Evolutionary conservation across 2,329 filamentous ascomycete genomes (phyloP).

Genomic region (Colletotrichum limetticola): DNA sequence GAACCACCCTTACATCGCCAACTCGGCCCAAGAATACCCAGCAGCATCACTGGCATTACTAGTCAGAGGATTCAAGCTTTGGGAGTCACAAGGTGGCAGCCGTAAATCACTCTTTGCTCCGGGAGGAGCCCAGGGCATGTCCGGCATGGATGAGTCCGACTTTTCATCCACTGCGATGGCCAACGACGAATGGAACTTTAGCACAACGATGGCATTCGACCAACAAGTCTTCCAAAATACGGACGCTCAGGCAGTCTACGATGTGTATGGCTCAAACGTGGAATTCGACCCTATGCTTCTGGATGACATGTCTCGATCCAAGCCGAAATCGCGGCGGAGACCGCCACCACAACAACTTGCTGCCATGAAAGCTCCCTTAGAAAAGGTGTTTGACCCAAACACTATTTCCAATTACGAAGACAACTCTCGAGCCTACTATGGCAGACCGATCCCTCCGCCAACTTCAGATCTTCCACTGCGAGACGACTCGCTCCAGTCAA

Average conservation of each 20-base stretch:
- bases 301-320: slow-evolving; percentile 61
- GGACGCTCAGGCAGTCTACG: slow-evolving; percentile 68
- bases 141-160: slow-evolving; percentile 47
- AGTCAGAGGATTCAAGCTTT: slow-evolving; percentile 77
- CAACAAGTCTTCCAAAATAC: slow-evolving; percentile 63
- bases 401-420: slow-evolving; percentile 73
- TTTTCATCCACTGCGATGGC: slow-evolving; percentile 56
- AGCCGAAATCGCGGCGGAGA: slow-evolving; percentile 62
- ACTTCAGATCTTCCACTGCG: slow-evolving; percentile 69
- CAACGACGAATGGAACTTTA: slow-evolving; percentile 75
- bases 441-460: slow-evolving; percentile 53
- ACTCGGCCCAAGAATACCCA: slow-evolving; percentile 72
- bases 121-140: slow-evolving; percentile 67
- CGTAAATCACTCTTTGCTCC: slow-evolving; percentile 72
- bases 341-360: slow-evolving; percentile 69
- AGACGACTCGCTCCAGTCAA: slow-evolving; percentile 62
- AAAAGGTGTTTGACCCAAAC: slow-evolving; percentile 74
- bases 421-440: slow-evolving; percentile 71
- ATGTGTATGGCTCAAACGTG: slow-evolving; percentile 69
- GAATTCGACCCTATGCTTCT: slow-evolving; percentile 58
- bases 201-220: slow-evolving; percentile 73
- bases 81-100: slow-evolving; percentile 80
- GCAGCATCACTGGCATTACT: slow-evolving; percentile 71
- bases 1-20: slow-evolving; percentile 74
- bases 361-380: slow-evolving; percentile 67